Evolutionary conservation across 768 basidiomycete genomes (phyloP).

Genomic region (Naganishia kalamii): DNA sequence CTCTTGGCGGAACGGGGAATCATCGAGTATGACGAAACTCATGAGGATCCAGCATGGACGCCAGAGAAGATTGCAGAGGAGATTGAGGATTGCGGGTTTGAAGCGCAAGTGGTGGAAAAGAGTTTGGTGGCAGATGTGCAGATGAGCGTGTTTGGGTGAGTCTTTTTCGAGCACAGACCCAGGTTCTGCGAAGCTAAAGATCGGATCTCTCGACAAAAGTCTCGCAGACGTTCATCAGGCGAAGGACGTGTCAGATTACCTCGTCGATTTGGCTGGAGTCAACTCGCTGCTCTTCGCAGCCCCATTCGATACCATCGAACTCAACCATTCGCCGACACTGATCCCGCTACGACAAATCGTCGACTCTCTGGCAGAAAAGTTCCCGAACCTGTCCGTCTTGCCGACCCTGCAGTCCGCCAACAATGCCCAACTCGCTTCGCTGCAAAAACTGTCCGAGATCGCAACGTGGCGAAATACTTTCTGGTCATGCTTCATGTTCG

Average conservation of each 20-base stretch:
- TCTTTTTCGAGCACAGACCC: not conserved
- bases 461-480: constrained; percentile 67
- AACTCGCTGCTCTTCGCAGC: constrained; percentile 30
- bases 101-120: constrained; percentile 43
- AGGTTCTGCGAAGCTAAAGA: not conserved
- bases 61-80: constrained; percentile 77
- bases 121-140: constrained; percentile 39
- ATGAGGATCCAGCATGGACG: constrained; percentile 56
- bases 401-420: constrained; percentile 33
- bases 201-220: constrained; percentile 12
- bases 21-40: constrained; percentile 73
- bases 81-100: constrained; percentile 59
- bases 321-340: constrained; percentile 42
- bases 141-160: constrained; percentile 43
- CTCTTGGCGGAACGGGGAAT: constrained; percentile 90
- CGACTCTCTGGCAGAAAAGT: constrained; percentile 36
- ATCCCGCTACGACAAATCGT: constrained; percentile 43
- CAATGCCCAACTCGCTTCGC: constrained; percentile 44
- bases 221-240: constrained; percentile 33
- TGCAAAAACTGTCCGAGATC: constrained; percentile 45
- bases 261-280: constrained; percentile 33
- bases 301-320: constrained; percentile 34
- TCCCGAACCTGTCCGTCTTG: constrained; percentile 42
- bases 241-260: constrained; percentile 24
- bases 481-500: constrained; percentile 66